Conservation (phyloP, 352 stramenopile genomes). For the Phytophthora sansomeana region DNA sequence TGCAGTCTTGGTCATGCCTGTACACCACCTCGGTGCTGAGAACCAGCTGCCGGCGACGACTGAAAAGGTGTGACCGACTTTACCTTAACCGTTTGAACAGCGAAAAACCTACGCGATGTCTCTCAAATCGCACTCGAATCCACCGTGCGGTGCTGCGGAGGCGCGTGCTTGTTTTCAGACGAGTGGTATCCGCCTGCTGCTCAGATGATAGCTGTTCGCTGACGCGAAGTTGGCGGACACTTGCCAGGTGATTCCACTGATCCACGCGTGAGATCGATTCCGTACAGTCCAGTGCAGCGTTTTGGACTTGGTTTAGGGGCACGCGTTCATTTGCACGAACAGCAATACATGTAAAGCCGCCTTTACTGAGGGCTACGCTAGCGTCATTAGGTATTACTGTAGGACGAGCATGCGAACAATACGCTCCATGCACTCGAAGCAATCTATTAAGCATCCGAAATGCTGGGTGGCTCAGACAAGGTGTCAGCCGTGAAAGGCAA, state of each 20-base stretch:
- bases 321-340: conserved; percentile 14
- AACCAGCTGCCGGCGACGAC: conserved; percentile 32
- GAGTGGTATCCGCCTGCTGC: conserved; percentile 1
- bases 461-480: too few relatives aligned
- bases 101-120: conserved; percentile 34
- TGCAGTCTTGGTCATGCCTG: conserved; percentile 1
- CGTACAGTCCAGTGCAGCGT: conserved; percentile 7
- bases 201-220: not conserved
- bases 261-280: conserved; percentile 6
- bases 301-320: conserved; percentile 21
- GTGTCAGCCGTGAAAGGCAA: too few relatives aligned
- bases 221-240: too few relatives aligned
- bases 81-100: conserved; percentile 9
- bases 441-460: too few relatives aligned
- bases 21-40: conserved; percentile 3
- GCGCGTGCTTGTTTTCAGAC: conserved; percentile 6
- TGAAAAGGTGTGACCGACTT: conserved; percentile 20
- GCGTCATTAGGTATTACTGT: not conserved
- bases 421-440: too few relatives aligned
- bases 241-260: not conserved
- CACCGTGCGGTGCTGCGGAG: conserved; percentile 9
- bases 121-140: conserved; percentile 11
- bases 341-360: conserved; percentile 5
- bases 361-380: not conserved
- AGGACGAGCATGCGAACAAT: not conserved